Conservation (phyloP, 129 eudicot species). For the Escallonia herrerae region DNA sequence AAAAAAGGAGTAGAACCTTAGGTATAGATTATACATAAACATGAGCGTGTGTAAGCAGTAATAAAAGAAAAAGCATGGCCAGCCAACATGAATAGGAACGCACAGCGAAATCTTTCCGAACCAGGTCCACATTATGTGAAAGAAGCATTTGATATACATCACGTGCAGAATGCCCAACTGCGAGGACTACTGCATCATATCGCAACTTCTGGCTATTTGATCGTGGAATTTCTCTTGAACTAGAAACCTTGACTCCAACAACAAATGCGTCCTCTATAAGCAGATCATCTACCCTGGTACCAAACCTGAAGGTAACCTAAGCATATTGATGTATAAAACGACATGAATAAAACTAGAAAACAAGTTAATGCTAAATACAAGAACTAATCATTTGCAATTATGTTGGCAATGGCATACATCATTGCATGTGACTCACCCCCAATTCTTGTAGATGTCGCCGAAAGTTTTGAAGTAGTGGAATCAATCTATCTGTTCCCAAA, state of each 20-base stretch:
- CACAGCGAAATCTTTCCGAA: constrained; percentile 93
- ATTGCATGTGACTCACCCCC: constrained; percentile 60
- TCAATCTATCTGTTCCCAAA: constrained; percentile 78
- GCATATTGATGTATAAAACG: constrained; percentile 5
- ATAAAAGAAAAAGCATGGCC: neutral
- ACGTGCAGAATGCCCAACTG: constrained; percentile 97
- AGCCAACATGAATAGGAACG: constrained; percentile 19
- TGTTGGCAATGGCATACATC: too few relatives aligned
- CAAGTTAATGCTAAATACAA: too few relatives aligned
- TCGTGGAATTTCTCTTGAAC: constrained; percentile 34
- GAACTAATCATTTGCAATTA: too few relatives aligned
- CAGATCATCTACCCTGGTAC: constrained; percentile 88
- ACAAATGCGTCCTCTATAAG: constrained; percentile 55
- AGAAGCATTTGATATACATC: constrained; percentile 89
- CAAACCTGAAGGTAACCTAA: constrained; percentile 74
- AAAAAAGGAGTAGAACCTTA: neutral
- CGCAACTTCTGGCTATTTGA: constrained; percentile 36
- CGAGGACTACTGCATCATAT: constrained; percentile 85
- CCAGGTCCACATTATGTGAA: constrained; percentile 55
- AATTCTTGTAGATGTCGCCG: constrained; percentile 65
- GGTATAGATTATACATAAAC: neutral
- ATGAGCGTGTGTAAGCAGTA: neutral
- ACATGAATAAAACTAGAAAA: neutral
- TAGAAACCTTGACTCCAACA: constrained; percentile 68
- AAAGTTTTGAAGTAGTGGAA: constrained; percentile 78